These are phyloP conservation scores for Tetradesmus obliquus DNA, from an alignment of 139 green algal genomes.

Conservation along the genomic window DNA sequence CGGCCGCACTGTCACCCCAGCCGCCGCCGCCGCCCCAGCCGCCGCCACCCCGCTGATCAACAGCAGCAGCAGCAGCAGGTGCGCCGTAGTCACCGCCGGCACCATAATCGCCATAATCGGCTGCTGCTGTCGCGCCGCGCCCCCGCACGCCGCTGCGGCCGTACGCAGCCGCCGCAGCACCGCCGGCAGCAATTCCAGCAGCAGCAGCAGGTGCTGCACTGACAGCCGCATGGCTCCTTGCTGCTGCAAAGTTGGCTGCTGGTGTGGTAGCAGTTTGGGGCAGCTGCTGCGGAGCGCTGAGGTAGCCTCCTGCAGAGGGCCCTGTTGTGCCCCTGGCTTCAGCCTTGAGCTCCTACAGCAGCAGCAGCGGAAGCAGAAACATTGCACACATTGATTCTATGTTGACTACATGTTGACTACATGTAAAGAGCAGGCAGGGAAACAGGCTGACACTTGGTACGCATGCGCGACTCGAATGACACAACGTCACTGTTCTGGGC, in stretches of 20 bases:
- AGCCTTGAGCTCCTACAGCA: constrained; percentile 37
- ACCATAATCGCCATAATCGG: background rate
- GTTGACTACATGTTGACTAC: too few species aligned
- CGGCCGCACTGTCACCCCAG: background rate
- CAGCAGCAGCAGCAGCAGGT: background rate
- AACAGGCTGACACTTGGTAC: too few species aligned
- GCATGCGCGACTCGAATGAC: too few species aligned
- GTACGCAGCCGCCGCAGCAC: background rate
- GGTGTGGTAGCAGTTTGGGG: constrained; percentile 14
- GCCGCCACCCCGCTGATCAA: background rate
- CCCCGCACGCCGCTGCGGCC: background rate
- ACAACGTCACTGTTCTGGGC: too few species aligned
- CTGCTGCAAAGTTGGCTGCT: constrained; percentile 2
- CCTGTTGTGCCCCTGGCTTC: constrained; percentile 3
- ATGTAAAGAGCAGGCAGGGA: too few species aligned
- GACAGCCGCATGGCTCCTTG: background rate
- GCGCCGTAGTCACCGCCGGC: background rate
- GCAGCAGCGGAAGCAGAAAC: too few species aligned
- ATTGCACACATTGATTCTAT: too few species aligned
- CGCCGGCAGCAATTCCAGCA: background rate
- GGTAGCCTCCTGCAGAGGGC: constrained; percentile 8
- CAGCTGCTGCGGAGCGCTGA: constrained; percentile 23
- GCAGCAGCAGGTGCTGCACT: background rate
- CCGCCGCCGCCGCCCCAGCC: background rate
- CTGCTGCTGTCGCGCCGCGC: background rate